Conservation (phyloP, 148 eudicot species). For the Silene conica region DNA sequence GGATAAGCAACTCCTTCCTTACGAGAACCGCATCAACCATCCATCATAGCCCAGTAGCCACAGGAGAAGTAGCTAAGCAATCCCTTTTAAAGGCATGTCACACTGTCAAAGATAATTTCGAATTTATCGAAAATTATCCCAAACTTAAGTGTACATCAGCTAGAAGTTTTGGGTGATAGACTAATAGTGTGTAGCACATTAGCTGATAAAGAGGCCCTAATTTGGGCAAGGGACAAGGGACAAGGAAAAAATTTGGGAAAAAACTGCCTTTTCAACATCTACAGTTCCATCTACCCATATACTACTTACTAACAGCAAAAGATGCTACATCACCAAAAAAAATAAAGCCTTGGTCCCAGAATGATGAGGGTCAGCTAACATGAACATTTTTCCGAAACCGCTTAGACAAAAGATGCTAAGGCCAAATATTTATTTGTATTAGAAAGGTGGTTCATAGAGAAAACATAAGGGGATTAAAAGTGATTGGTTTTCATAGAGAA, state of each 20-base stretch:
- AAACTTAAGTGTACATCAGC: too few species aligned
- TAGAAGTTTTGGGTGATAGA: neutral
- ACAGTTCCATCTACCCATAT: neutral
- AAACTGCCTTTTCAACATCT: neutral
- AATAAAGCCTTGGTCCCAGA: too few species aligned
- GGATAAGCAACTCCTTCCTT: neutral
- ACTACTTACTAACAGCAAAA: neutral
- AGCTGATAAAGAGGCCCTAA: neutral
- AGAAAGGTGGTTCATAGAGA: neutral
- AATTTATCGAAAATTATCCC: too few species aligned
- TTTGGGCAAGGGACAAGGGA: neutral
- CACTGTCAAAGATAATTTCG: neutral
- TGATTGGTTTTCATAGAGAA: neutral
- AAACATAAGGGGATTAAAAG: neutral
- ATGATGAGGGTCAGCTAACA: too few species aligned
- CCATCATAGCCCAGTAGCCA: neutral
- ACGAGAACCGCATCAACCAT: slow-evolving; percentile 8
- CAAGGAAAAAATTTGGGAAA: neutral
- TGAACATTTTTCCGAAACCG: too few species aligned
- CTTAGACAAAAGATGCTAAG: neutral
- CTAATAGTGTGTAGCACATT: neutral
- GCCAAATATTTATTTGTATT: neutral
- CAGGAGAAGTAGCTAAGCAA: neutral
- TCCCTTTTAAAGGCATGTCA: neutral
- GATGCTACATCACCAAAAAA: neutral